Base-by-base conservation (phyloP, 768 basidiomycete genomes). In the Naematelia encephala region DNA sequence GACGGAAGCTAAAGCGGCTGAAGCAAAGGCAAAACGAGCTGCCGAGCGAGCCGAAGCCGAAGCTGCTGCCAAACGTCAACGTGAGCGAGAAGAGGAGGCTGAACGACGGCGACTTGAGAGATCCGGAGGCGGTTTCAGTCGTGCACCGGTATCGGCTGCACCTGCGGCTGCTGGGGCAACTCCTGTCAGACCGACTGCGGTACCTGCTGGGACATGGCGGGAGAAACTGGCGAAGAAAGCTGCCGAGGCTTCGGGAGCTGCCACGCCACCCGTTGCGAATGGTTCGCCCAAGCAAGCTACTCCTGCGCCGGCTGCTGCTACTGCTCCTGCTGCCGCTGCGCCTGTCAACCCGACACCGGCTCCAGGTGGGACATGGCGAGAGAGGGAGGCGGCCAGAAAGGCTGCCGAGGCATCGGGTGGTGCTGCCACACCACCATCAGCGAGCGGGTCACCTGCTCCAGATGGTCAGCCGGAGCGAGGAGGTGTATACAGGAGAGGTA, bases 161-260 rank as follows among this genome's bases (percentile, higher is more conserved):
- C 51, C 68, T 43, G 67, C 73, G 16, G 74, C 72, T 8, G 64
- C 68, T 30, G 64, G 66, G 10, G 71, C 79, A 4, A 46, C 44
- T 5, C 44, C 44, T 22, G 73, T 78, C 1, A 76, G 74, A 21
- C 62, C 57, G 12, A 57, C 68, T 5, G 28, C 61, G 3, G 63
- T 68, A 43, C 56, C 57, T 26, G 80, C 79, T 43, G 82, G 82
- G 12, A 81, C 82, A 21, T 89, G 87, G 88, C 80, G 88, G 56
- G 81, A 81, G 10, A 81, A 86, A 50, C 79, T 81, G 65, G 83
- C 81, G 11, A 84, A 77, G 68, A 63, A 75, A 16, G 80, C 78
- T 27, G 80, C 68, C 51, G 69, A 72, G 2, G 74, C 70, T 10
- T 72, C 63, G 13, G 68, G 57, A 21, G 62, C 51, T 49, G 57